phyloP scores from a whole-genome alignment of 106 monocot species.

The Allium sativum region DNA sequence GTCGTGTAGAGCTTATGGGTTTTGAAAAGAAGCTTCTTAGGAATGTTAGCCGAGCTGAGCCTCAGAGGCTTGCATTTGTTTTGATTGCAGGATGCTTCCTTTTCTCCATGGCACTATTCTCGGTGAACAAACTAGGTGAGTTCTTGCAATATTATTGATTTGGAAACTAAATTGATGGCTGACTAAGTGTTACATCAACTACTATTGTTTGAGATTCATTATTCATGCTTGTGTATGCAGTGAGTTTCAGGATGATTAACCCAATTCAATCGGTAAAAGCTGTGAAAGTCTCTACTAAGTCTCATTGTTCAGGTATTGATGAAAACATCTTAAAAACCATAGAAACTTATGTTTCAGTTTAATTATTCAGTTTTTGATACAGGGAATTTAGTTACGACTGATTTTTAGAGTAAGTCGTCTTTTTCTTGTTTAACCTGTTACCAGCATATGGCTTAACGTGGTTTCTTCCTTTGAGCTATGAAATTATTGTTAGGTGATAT shows the following conservation, averaged over 20 bases:
- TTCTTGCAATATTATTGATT: neutral
- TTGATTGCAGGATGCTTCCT: slow-evolving; percentile 20
- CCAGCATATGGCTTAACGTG: no score
- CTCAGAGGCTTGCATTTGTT: slow-evolving; percentile 8
- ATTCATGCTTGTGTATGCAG: slow-evolving; percentile 2
- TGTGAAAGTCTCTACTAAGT: neutral
- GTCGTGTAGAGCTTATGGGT: slow-evolving; percentile 6
- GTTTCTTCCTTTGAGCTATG: no score
- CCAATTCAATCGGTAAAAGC: neutral
- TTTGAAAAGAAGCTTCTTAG: slow-evolving; percentile 7
- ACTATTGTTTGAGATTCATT: no score
- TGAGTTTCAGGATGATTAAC: slow-evolving; percentile 5
- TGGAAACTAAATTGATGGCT: neutral
- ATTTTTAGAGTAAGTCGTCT: no score
- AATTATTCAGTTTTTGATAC: no score
- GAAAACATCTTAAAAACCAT: no score
- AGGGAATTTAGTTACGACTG: no score
- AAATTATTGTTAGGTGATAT: no score
- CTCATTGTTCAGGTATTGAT: neutral
- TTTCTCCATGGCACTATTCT: slow-evolving; percentile 9
- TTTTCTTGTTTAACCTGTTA: no score
- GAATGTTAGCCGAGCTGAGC: slow-evolving; percentile 9
- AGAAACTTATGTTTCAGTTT: no score
- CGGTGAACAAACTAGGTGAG: slow-evolving; percentile 6
- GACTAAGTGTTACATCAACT: no score